Base-by-base conservation (phyloP, 805 yeast genomes). In the Candida patagonica region DNA sequence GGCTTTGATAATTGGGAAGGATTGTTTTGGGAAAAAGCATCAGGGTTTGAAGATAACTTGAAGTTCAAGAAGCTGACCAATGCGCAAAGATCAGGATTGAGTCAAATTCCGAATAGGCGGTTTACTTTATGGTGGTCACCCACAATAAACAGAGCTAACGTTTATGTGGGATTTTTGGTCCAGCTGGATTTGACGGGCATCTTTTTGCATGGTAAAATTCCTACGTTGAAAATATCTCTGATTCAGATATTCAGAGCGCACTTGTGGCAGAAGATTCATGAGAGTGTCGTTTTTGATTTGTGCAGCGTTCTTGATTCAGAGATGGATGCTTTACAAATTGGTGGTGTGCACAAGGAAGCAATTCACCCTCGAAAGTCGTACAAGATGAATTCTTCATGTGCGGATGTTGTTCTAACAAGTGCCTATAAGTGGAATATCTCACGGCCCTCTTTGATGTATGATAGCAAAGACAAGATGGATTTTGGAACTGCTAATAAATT, bases 71-170 rank as follows among this genome's bases (percentile, higher is more conserved):
- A 89, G 57, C 71, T 92, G 50, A 92, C 99, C 1, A 89, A 89
- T 61, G 99, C 99, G 1, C 99, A 92, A 66, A 70, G 98, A 54
- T 80, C 96, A 4, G 99, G 99, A 57, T 71, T 92, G 48, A 84
- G 94, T 55, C 99, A 92, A 63, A 89, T 92, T 54, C 99, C 99
- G 2, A 92, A 92, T 57, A 79, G 99, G 58, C 73, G 99, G 34
- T 92, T 92, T 57, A 92, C 98, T 0, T 65, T 92, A 23, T 92
- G 99, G 99, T 92, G 99, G 99, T 87, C 96, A 0, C 99, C 99
- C 5, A 92, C 99, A 0, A 92, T 92, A 52, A 92, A 92, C 55
- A 74, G 99, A 48, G 98, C 98, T 5, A 92, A 92, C 55, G 97
- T 92, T 20, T 92, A 92, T 56, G 96, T 92, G 42, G 99, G 99